Evolutionary conservation across 2,329 filamentous ascomycete species (phyloP).

Genomic region (Purpureocillium lavendulum): DNA sequence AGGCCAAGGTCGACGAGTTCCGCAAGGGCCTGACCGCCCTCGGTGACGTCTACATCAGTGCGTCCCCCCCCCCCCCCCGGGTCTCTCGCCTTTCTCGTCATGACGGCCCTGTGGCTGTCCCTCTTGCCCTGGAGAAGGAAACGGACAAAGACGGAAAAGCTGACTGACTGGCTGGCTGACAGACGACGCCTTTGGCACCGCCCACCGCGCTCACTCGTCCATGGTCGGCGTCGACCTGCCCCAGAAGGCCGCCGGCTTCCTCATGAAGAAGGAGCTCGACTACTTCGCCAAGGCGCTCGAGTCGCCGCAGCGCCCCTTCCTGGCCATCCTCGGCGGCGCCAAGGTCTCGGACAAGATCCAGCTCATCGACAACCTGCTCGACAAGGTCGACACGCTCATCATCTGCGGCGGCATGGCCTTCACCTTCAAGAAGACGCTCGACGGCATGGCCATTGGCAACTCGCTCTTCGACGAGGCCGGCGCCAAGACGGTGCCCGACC

Average conservation of each 20-base stretch:
- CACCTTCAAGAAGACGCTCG: slow-evolving; percentile 99
- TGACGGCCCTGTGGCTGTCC: too few species aligned
- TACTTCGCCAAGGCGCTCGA: slow-evolving; percentile 98
- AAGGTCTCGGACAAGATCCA: slow-evolving; percentile 99
- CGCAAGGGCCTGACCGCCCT: slow-evolving; percentile 89
- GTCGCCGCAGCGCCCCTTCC: slow-evolving; percentile 87
- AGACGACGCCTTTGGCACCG: slow-evolving; percentile 98
- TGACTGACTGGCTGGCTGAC: not conserved
- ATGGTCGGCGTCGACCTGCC: slow-evolving; percentile 97
- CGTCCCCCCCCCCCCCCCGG: slow-evolving; percentile 25
- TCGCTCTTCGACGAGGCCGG: slow-evolving; percentile 91
- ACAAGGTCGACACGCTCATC: slow-evolving; percentile 95
- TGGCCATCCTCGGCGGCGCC: slow-evolving; percentile 94
- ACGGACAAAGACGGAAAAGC: too few species aligned
- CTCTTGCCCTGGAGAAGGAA: too few species aligned
- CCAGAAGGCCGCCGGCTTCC: slow-evolving; percentile 94
- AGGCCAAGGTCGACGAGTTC: slow-evolving; percentile 86
- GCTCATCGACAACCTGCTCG: slow-evolving; percentile 96
- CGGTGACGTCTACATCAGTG: slow-evolving; percentile 94
- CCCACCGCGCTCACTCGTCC: slow-evolving; percentile 96
- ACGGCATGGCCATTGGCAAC: slow-evolving; percentile 81
- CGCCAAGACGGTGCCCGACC: slow-evolving; percentile 77
- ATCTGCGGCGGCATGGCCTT: slow-evolving; percentile 98
- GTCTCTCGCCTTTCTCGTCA: not conserved
- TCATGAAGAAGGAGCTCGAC: slow-evolving; percentile 99